Base-by-base conservation (phyloP, 495 filamentous ascomycete genomes). In the Neurospora discreta region DNA sequence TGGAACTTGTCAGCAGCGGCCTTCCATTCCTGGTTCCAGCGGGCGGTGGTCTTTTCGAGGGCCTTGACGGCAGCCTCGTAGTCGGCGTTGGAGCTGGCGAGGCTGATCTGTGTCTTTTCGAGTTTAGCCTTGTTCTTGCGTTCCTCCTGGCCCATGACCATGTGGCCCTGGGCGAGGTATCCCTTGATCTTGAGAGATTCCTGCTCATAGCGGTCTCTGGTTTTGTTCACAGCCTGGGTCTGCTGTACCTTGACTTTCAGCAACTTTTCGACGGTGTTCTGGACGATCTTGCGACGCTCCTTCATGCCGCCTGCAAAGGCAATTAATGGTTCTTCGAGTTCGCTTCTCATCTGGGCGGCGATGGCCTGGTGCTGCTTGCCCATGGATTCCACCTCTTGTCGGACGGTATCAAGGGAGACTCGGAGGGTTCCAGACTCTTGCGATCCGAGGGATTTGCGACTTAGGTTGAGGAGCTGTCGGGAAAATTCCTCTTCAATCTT, bases 71-170 rank as follows among this genome's bases (percentile, higher is more conserved):
- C 93, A 33, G 88, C 87, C 78, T 99, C 94, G 78, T 99, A 99
- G 73, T 99, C 96, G 52, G 88, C 88, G 82, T 95, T 97, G 70
- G 94, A 93, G 16, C 87, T 90, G 0, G 95, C 93, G 38, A 98
- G 84, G 75, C 95, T 94, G 75, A 97, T 95, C 79, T 98, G 96
- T 7, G 96, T 98, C 84, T 99, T 99, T 80, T 99, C 96, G 67
- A 99, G 88, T 81, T 95, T 97, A 33, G 95, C 93, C 83, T 99
- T 99, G 81, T 99, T 99, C 83, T 98, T 98, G 43, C 95, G 87
- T 81, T 99, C 96, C 75, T 99, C 96, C 73, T 99, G 96, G 13
- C 96, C 96, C 96, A 98, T 98, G 44, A 99, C 96, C 96, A 99
- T 99, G 78, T 99, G 96, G 20, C 95, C 96, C 81, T 99, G 96